Evolutionary conservation across 2,329 filamentous ascomycete genomes (phyloP), one percentile per base, ranked within the genome.

Genomic region (Coleophoma cylindrospora): DNA sequence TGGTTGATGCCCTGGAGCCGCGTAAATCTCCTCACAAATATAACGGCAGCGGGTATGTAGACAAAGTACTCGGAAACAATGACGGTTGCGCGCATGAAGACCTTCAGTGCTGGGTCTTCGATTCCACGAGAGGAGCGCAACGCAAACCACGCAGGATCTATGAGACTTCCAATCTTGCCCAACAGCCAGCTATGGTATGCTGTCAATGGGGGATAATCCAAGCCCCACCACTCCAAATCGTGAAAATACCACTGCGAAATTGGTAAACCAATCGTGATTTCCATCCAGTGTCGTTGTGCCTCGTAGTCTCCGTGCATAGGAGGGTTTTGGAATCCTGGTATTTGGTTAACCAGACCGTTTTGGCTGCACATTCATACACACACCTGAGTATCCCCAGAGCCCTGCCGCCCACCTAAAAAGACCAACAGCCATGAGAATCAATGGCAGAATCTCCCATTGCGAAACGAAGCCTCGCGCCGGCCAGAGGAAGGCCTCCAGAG

Each of bases 271-370:
- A 83, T 88, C 2, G 94, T 96, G 57, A 99, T 76, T 65, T 99
- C 94, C 91, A 99, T 96, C 94, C 94, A 99, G 69, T 99, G 94
- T 61, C 94, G 77, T 68, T 99, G 94, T 3, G 95, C 94, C 73
- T 99, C 94, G 70, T 96, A 99, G 69, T 99, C 94, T 57, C 94
- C 94, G 64, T 91, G 88, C 83, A 96, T 91, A 6, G 94, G 94
- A 34, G 91, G 91, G 53, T 81, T 82, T 52, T 86, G 75, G 63
- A 86, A 88, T 50, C 92, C 88, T 91, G 54, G 2, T 37, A 22
- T 43, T 6, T 17, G 21, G 38, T 60, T 53, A 59, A 51, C 40
- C 41, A n/a, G n/a, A 37, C 37, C 40, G 7, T 8, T 36, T 17
- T 45, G 22, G 45, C 14, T 17, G 45, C 5, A 14, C 34, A 6